Percentiles rank a stretch among this genome's conserved stretches.
phyloP scores from a whole-genome alignment of 768 basidiomycete genomes.

The Phylloporus sp. region DNA sequence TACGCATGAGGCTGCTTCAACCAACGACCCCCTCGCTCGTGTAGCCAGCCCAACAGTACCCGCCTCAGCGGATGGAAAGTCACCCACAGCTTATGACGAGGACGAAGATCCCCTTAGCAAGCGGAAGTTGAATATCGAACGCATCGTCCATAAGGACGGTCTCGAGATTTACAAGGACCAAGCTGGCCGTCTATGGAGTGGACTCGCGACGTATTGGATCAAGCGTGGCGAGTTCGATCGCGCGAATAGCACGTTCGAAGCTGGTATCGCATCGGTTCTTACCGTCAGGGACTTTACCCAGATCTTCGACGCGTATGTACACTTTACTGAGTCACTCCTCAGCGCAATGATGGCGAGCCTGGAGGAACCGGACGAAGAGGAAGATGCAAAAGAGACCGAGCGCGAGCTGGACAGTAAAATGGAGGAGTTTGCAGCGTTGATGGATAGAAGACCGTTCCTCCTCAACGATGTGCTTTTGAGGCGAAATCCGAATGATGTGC shows the following conservation, averaged over 20 bases:
- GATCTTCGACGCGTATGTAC: constrained; percentile 94
- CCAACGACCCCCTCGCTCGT: constrained; percentile 62
- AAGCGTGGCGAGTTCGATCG: constrained; percentile 94
- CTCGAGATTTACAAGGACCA: constrained; percentile 91
- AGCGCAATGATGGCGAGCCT: constrained; percentile 84
- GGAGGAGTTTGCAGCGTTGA: constrained; percentile 89
- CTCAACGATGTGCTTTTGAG: constrained; percentile 92
- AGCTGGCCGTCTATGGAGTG: constrained; percentile 93
- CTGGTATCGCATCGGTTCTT: constrained; percentile 75
- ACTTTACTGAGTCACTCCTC: constrained; percentile 88
- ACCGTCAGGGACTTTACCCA: constrained; percentile 97
- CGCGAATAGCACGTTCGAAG: constrained; percentile 83
- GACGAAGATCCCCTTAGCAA: constrained; percentile 76
- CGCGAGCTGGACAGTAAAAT: constrained; percentile 81
- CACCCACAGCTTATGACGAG: constrained; percentile 56
- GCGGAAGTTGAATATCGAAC: constrained; percentile 78
- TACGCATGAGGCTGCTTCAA: constrained; percentile 39
- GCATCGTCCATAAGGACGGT: constrained; percentile 81
- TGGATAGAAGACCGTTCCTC: constrained; percentile 93
- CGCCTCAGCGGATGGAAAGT: constrained; percentile 46
- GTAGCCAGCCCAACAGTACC: constrained; percentile 62
- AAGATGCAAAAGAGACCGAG: constrained; percentile 72
- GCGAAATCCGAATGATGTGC: constrained; percentile 95
- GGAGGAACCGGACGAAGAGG: constrained; percentile 72
- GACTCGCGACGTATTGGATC: constrained; percentile 97